These are phyloP conservation scores for Ottelia alismoides DNA, from an alignment of 106 monocot genomes.

Conservation along the genomic window DNA sequence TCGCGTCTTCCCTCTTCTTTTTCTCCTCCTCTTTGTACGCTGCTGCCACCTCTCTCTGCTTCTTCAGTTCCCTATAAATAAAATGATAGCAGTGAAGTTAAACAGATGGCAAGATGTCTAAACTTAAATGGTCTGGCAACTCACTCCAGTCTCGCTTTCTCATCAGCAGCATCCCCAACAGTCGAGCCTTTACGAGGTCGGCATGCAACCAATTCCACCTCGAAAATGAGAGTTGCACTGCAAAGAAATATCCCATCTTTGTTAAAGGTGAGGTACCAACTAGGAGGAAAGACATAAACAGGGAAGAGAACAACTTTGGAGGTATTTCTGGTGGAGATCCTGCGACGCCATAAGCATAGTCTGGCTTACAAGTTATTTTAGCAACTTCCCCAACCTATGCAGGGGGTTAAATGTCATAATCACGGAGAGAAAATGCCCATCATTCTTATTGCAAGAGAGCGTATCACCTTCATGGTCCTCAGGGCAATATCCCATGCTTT, in stretches of 20 bases:
- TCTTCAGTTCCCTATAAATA: too few species aligned
- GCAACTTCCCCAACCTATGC: slow-evolving; percentile 84
- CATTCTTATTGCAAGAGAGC: too few species aligned
- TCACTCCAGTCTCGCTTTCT: slow-evolving; percentile 87
- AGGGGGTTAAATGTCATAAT: too few species aligned
- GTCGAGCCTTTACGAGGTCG: slow-evolving; percentile 83
- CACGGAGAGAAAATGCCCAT: too few species aligned
- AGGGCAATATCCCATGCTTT: slow-evolving; percentile 96
- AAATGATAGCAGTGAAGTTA: too few species aligned
- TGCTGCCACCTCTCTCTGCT: too few species aligned
- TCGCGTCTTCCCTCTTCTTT: too few species aligned
- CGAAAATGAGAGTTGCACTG: slow-evolving; percentile 84
- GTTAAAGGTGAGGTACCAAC: background rate
- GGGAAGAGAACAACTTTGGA: slow-evolving; percentile 40
- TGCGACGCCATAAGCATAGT: slow-evolving; percentile 94
- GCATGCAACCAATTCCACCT: slow-evolving; percentile 84
- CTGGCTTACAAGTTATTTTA: slow-evolving; percentile 85
- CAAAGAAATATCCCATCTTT: background rate
- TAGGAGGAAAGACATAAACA: background rate
- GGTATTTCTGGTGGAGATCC: slow-evolving; percentile 96
- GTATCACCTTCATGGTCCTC: slow-evolving; percentile 93
- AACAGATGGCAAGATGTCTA: too few species aligned
- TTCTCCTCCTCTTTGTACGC: too few species aligned
- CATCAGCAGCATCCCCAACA: slow-evolving; percentile 48
- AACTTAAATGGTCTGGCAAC: too few species aligned